Conservation (phyloP, 1,284 basidiomycete genomes). For the Naganishia liquefaciens region DNA sequence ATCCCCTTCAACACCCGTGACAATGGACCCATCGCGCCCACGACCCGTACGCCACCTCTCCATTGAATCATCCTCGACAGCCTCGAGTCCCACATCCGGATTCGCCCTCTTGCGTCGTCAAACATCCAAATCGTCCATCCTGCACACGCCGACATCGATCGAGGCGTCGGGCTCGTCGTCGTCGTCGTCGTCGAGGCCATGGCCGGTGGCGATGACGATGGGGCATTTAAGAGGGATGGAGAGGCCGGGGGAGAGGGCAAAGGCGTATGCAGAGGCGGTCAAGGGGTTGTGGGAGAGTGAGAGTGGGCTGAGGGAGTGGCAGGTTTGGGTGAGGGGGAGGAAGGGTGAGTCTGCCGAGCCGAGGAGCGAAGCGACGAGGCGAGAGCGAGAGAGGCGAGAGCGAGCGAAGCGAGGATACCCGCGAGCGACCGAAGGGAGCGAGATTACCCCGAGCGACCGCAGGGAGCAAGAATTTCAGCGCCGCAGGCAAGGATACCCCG, state of each 20-base stretch:
- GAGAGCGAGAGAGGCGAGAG: background rate
- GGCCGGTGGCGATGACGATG: conserved; percentile 73
- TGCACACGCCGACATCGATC: background rate
- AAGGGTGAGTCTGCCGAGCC: conserved; percentile 58
- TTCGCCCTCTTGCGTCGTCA: conserved; percentile 16
- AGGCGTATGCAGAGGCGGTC: conserved; percentile 76
- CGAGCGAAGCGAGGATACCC: background rate
- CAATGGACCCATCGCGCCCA: conserved; percentile 21
- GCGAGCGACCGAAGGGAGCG: background rate
- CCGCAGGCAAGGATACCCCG: too few species aligned
- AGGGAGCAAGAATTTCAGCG: too few species aligned
- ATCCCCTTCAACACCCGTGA: background rate
- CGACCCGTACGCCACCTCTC: conserved; percentile 15
- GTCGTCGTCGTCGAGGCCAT: conserved; percentile 47
- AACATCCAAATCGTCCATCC: conserved; percentile 19
- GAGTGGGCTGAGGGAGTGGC: conserved; percentile 77
- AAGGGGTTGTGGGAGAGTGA: conserved; percentile 76
- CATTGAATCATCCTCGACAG: conserved; percentile 1
- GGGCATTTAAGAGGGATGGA: conserved; percentile 66
- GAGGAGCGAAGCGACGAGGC: background rate
- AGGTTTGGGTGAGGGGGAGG: conserved; percentile 58
- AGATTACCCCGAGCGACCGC: background rate
- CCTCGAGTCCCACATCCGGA: background rate
- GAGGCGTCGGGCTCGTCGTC: background rate
- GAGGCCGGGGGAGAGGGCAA: conserved; percentile 69